Evolutionary conservation across 139 green algal genomes (phyloP).

Genomic region (Astrephomene gubernaculifera): DNA sequence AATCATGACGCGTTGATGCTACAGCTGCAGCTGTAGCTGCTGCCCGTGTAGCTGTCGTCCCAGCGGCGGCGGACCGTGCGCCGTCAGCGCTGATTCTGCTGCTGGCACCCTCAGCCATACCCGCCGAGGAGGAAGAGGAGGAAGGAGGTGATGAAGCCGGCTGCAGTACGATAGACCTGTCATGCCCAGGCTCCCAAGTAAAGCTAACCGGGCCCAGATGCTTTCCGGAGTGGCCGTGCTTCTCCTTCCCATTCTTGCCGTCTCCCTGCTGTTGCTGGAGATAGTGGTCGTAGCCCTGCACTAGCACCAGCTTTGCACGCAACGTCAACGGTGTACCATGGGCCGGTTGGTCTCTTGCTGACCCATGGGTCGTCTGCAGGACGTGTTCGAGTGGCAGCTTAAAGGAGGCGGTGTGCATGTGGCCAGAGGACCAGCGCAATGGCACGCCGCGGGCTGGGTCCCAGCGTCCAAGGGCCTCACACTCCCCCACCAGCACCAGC

Average conservation of each 20-base stretch:
- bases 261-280: neutral
- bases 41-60: neutral
- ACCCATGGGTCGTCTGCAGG: no score
- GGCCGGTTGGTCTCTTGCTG: no score
- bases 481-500: conserved; percentile 45
- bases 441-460: conserved; percentile 9
- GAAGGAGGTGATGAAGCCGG: no score
- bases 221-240: no score
- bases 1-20: neutral
- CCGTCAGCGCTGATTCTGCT: neutral
- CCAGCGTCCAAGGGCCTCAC: conserved; percentile 40
- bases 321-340: no score
- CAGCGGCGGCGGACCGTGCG: neutral
- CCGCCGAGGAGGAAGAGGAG: no score
- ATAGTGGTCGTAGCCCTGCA: neutral
- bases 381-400: neutral
- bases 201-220: no score
- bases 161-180: conserved; percentile 14
- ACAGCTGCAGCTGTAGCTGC: neutral
- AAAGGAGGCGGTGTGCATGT: conserved; percentile 42
- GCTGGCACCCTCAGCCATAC: no score
- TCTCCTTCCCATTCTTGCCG: no score
- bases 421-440: conserved; percentile 26
- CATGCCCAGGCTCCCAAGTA: conserved; percentile 15
- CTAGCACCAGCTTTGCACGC: conserved; percentile 25